Evolutionary conservation across 2,329 filamentous ascomycete genomes (phyloP).

Genomic region (Daldinia sp.): DNA sequence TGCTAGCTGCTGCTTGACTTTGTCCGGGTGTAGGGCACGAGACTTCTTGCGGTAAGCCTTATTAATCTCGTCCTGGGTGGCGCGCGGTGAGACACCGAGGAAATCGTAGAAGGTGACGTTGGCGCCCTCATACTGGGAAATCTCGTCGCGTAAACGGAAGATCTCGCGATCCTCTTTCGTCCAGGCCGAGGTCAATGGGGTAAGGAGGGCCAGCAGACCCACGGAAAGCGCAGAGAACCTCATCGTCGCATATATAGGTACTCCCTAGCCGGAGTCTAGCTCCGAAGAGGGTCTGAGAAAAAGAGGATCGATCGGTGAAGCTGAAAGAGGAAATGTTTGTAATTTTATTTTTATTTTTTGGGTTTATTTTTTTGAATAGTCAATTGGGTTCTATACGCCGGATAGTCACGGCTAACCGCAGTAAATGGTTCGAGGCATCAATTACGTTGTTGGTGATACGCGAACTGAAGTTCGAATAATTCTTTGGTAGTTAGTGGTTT

Average conservation of each 20-base stretch:
- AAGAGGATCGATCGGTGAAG: background rate
- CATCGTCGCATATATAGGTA: slow-evolving; percentile 65
- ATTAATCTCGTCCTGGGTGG: slow-evolving; percentile 86
- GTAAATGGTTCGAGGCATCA: slow-evolving; percentile 18
- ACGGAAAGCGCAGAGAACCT: slow-evolving; percentile 72
- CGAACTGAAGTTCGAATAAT: background rate
- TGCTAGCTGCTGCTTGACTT: slow-evolving; percentile 85
- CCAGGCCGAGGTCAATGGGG: slow-evolving; percentile 77
- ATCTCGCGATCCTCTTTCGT: slow-evolving; percentile 97
- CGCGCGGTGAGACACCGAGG: slow-evolving; percentile 76
- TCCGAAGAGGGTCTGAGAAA: background rate
- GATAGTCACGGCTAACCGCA: slow-evolving; percentile 21
- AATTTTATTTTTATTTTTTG: too few relatives aligned
- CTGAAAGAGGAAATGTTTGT: background rate
- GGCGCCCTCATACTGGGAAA: slow-evolving; percentile 75
- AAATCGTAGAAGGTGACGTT: slow-evolving; percentile 95
- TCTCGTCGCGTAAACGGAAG: slow-evolving; percentile 91
- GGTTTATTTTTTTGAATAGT: slow-evolving; percentile 3
- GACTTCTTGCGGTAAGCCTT: slow-evolving; percentile 94
- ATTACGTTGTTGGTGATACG: slow-evolving; percentile 17
- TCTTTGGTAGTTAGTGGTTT: slow-evolving; percentile 1
- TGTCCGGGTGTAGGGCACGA: slow-evolving; percentile 88
- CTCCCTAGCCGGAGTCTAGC: background rate
- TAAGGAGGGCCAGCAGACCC: slow-evolving; percentile 73
- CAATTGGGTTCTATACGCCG: slow-evolving; percentile 24